Base-by-base conservation (phyloP, 768 basidiomycete genomes). In the Rhizopogon sp. region DNA sequence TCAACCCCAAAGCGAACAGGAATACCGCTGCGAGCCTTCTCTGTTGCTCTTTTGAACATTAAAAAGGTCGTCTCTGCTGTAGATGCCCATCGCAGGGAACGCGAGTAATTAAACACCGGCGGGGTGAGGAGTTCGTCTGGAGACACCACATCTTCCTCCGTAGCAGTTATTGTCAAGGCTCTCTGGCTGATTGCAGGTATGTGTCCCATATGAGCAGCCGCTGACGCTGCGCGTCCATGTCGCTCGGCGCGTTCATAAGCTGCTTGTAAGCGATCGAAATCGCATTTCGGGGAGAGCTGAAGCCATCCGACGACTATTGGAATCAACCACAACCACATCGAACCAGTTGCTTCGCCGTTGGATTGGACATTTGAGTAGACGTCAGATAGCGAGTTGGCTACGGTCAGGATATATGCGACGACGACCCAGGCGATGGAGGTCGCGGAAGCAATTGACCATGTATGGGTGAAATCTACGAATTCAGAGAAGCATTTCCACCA, bases 311-410 rank as follows among this genome's bases (percentile, higher is more conserved):
- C 56, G 20, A 71, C 64, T 8, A 73, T 50, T 0, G 72, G 64
- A 7, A 74, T 46, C 25, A 74, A 64, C 70, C 72, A 75, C 5
- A 74, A 44, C 71, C 71, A 75, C 6, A 72, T 52, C 5, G 68
- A 66, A 5, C 69, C 72, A 8, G 37, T 35, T 11, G 22, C 49
- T 33, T 50, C 29, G 5, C 49, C 49, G 22, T 35, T 33, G 7
- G 49, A 50, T 28, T 29, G 20, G 14, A 50, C 16, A n/a, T 50
- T 14, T 33, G 28, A 20, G 11, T 11, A 9, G 22, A 25, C 16
- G 33, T 50, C 13, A 1, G 29, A 13, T 20, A 50, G 33, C 2
- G 72, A 33, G 31, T 33, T 33, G 31, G 9, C 9, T 33, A 33
- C 31, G 3, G 31, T 33, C 31, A 33, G 31, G 65, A 71, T 57